Percentiles rank a stretch among this genome's conserved stretches.
These are phyloP conservation scores for Blastomyces percursus DNA, from an alignment of 2,329 filamentous ascomycete species.

Conservation along the genomic window DNA sequence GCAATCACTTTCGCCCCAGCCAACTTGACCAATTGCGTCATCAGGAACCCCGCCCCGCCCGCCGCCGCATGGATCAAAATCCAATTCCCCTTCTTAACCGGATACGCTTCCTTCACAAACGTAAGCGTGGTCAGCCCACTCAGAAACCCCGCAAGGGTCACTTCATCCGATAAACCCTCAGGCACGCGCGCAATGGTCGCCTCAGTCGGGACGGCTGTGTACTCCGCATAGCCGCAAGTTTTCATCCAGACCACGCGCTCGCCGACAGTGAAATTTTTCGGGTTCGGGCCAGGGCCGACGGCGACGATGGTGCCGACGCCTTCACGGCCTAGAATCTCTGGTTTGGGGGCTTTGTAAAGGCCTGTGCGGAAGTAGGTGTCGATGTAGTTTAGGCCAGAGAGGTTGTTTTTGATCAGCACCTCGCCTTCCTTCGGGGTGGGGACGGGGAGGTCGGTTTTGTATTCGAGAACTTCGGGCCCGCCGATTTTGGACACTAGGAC, in stretches of 20 bases:
- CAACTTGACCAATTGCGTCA: conserved; percentile 61
- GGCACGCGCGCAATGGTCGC: conserved; percentile 53
- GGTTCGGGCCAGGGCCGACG: conserved; percentile 42
- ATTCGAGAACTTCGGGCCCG: conserved; percentile 59
- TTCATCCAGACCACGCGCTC: conserved; percentile 62
- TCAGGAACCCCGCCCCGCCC: conserved; percentile 65
- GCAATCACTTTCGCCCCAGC: conserved; percentile 70
- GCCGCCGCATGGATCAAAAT: conserved; percentile 76
- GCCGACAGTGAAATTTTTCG: conserved; percentile 50
- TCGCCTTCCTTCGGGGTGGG: conserved; percentile 58
- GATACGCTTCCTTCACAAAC: conserved; percentile 60
- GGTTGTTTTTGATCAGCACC: conserved; percentile 69
- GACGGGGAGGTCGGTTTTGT: conserved; percentile 59
- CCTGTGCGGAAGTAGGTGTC: conserved; percentile 86
- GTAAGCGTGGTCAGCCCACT: conserved; percentile 78
- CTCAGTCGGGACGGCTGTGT: conserved; percentile 43
- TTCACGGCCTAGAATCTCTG: conserved; percentile 70
- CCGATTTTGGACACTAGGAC: conserved; percentile 62
- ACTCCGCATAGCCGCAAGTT: conserved; percentile 47
- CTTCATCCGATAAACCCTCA: conserved; percentile 46
- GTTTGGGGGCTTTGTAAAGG: conserved; percentile 61
- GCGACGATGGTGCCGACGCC: conserved; percentile 60
- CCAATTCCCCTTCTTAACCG: conserved; percentile 66
- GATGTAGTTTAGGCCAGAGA: conserved; percentile 76
- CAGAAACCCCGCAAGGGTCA: conserved; percentile 58